Evolutionary conservation across 345 rosid genomes (phyloP).

Genomic region (Populus alba): DNA sequence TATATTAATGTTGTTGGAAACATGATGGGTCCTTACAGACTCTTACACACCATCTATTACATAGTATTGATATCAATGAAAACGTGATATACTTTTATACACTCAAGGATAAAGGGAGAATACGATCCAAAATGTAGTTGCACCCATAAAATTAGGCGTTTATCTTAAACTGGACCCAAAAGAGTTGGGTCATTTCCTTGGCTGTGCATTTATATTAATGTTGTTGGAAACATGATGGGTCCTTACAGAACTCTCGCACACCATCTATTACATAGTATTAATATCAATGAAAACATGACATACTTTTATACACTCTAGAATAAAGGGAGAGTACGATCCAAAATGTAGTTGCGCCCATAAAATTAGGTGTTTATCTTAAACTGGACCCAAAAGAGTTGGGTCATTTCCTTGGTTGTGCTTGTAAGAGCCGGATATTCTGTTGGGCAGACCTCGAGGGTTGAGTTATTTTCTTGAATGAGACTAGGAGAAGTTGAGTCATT

Average conservation of each 20-base stretch:
- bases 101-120: fast-evolving
- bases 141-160: fast-evolving
- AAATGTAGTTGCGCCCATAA: fast-evolving
- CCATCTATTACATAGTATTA: too few relatives aligned
- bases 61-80: too few relatives aligned
- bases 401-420: fast-evolving
- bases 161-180: fast-evolving
- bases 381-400: fast-evolving
- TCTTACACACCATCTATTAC: too few relatives aligned
- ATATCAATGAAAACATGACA: too few relatives aligned
- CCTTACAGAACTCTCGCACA: fast-evolving
- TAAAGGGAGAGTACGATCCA: too few relatives aligned
- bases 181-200: too few relatives aligned
- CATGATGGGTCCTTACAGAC: fast-evolving
- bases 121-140: fast-evolving
- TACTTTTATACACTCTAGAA: fast-evolving
- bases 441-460: fast-evolving
- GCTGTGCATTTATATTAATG: too few relatives aligned
- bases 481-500: too few relatives aligned
- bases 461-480: too few relatives aligned
- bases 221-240: fast-evolving
- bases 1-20: too few relatives aligned
- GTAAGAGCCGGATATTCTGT: fast-evolving
- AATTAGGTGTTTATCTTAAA: fast-evolving
- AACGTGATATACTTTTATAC: fast-evolving